phyloP scores from a whole-genome alignment of 192 early-diverging fungal species.

The Funneliformis geosporum region DNA sequence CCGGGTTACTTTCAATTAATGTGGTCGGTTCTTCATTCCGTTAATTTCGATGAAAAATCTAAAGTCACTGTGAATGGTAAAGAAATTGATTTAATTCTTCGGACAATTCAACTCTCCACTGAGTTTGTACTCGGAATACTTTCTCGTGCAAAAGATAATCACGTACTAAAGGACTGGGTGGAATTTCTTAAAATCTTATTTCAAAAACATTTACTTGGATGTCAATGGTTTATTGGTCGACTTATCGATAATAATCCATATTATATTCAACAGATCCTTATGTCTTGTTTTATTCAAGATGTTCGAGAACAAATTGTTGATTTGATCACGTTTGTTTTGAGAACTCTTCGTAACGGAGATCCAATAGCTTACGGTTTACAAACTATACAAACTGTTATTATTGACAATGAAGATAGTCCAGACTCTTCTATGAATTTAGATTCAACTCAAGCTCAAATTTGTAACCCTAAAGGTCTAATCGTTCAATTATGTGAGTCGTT shows the following conservation, averaged over 20 bases:
- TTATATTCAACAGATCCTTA: constrained; percentile 36
- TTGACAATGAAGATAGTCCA: not conserved
- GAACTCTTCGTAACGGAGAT: constrained; percentile 36
- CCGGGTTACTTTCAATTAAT: constrained; percentile 41
- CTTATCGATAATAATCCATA: constrained; percentile 28
- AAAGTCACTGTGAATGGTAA: not conserved
- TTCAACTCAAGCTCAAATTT: constrained; percentile 4
- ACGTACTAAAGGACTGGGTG: constrained; percentile 41
- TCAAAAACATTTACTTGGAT: constrained; percentile 36
- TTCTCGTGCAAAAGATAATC: constrained; percentile 43
- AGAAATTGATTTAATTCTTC: constrained; percentile 31
- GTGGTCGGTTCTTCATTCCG: constrained; percentile 41
- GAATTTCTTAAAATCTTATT: constrained; percentile 42
- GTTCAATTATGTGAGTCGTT: constrained; percentile 33
- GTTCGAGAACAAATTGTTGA: constrained; percentile 47
- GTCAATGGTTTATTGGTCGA: constrained; percentile 37
- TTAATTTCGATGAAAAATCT: not conserved
- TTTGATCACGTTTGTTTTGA: constrained; percentile 40
- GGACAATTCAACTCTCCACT: constrained; percentile 39
- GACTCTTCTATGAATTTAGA: constrained; percentile 12
- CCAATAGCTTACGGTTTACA: constrained; percentile 38
- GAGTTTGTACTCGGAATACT: constrained; percentile 45
- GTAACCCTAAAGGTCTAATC: constrained; percentile 30
- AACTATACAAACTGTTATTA: not conserved
- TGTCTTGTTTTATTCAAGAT: constrained; percentile 44